These are phyloP conservation scores for Fusarium humuli DNA, from an alignment of 2,329 filamentous ascomycete species.

Conservation along the genomic window DNA sequence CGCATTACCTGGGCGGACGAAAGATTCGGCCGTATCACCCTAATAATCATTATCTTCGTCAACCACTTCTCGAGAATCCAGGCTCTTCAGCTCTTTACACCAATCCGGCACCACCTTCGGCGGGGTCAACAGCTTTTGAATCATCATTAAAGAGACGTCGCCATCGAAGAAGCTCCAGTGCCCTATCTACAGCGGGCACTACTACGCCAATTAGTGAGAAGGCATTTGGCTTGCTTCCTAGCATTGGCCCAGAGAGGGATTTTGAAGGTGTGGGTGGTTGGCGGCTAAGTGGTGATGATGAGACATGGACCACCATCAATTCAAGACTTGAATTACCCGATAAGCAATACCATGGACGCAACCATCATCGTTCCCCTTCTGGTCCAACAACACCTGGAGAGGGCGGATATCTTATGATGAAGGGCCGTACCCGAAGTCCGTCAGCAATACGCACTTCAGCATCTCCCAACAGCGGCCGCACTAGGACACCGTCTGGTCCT, in stretches of 20 bases:
- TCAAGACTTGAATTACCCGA: conserved; percentile 64
- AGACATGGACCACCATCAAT: conserved; percentile 65
- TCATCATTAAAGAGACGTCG: conserved; percentile 44
- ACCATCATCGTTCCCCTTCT: conserved; percentile 59
- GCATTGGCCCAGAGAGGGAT: conserved; percentile 64
- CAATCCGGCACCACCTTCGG: conserved; percentile 21
- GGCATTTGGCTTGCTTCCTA: conserved; percentile 58
- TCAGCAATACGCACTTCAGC: conserved; percentile 44
- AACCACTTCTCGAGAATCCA: conserved; percentile 23
- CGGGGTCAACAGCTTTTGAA: conserved; percentile 36
- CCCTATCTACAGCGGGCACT: conserved; percentile 49
- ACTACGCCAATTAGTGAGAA: conserved; percentile 52
- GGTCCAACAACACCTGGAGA: conserved; percentile 56
- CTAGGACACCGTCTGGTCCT: conserved; percentile 60
- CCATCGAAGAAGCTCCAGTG: conserved; percentile 53
- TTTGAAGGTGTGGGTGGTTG: conserved; percentile 71
- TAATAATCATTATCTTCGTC: conserved; percentile 31
- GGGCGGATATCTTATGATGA: conserved; percentile 59
- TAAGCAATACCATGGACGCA: conserved; percentile 51
- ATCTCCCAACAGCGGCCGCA: conserved; percentile 61
- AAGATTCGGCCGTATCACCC: conserved; percentile 48
- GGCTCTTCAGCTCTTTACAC: conserved; percentile 14
- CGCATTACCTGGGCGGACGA: conserved; percentile 63
- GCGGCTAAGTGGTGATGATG: conserved; percentile 60
- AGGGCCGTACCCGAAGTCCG: conserved; percentile 53